Evolutionary conservation across 2,329 filamentous ascomycete genomes (phyloP).

Genomic region (Trichoderma brevicompactum): DNA sequence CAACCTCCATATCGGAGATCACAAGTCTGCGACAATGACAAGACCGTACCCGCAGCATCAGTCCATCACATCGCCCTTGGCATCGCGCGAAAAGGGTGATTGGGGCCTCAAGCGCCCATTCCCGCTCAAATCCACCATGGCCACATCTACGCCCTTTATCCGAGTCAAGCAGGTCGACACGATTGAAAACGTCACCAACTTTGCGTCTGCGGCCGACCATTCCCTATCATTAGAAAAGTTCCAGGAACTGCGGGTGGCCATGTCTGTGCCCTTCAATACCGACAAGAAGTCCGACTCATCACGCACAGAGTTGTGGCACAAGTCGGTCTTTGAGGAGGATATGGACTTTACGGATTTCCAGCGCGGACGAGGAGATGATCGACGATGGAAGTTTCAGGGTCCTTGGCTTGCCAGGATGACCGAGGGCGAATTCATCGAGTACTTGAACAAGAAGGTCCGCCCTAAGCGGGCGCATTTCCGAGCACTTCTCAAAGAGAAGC

Average conservation of each 20-base stretch:
- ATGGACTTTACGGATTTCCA: conserved; percentile 56
- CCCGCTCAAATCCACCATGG: conserved; percentile 74
- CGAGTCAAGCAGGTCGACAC: conserved; percentile 81
- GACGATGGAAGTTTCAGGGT: conserved; percentile 68
- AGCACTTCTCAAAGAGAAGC: conserved; percentile 53
- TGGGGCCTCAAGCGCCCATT: conserved; percentile 91
- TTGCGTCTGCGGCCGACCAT: conserved; percentile 80
- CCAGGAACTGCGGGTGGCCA: conserved; percentile 76
- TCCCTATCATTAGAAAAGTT: conserved; percentile 81
- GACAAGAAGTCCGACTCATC: conserved; percentile 30
- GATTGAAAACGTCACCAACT: conserved; percentile 87
- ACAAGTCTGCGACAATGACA: conserved; percentile 58
- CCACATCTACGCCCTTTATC: conserved; percentile 73
- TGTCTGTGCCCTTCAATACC: conserved; percentile 57
- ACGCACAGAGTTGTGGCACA: conserved; percentile 39
- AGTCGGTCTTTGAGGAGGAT: conserved; percentile 64
- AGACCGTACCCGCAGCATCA: conserved; percentile 79
- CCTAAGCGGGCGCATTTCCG: conserved; percentile 60
- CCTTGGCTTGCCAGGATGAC: conserved; percentile 69
- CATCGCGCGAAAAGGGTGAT: conserved; percentile 77
- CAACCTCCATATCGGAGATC: conserved; percentile 42
- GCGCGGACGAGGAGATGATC: conserved; percentile 46
- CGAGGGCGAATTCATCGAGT: conserved; percentile 62
- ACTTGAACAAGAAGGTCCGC: conserved; percentile 58
- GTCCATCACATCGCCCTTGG: conserved; percentile 75